phyloP scores from a whole-genome alignment of 75 land plant species.

The Azolla pinnata region DNA sequence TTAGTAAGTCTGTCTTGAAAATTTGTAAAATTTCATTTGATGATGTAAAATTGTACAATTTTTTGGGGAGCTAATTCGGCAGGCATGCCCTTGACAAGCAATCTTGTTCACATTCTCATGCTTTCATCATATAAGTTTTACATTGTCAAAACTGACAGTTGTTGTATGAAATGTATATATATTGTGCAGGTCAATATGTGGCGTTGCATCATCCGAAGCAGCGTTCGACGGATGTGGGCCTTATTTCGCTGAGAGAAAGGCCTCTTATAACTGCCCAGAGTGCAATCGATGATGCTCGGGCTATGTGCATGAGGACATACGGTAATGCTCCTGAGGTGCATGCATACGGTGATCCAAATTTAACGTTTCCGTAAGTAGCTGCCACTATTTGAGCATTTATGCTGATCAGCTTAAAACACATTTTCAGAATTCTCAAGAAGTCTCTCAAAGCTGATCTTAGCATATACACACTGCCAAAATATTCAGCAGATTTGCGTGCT shows the following conservation, averaged over 20 bases:
- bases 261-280: conserved; percentile 67
- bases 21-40: background rate
- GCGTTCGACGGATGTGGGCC: conserved; percentile 67
- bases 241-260: conserved; percentile 62
- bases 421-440: too few species aligned
- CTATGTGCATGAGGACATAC: conserved; percentile 72
- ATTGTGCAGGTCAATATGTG: conserved; percentile 84
- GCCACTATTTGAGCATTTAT: background rate
- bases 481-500: background rate
- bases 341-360: conserved; percentile 91
- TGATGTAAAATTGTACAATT: background rate
- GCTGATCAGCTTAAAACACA: too few species aligned
- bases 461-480: too few species aligned
- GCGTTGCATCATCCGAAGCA: conserved; percentile 79
- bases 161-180: too few species aligned
- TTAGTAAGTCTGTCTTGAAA: background rate
- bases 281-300: conserved; percentile 92
- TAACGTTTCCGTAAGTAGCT: conserved; percentile 84
- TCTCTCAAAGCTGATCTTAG: too few species aligned
- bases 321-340: conserved; percentile 88
- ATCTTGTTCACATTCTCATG: too few species aligned
- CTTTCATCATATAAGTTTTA: too few species aligned
- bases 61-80: background rate
- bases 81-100: too few species aligned
- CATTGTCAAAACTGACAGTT: too few species aligned